A percentile compares a stretch with the other conserved stretches of the same genome.
phyloP scores from a whole-genome alignment of 1,139 yeast species.

The Geotrichum cucujoidarum region DNA sequence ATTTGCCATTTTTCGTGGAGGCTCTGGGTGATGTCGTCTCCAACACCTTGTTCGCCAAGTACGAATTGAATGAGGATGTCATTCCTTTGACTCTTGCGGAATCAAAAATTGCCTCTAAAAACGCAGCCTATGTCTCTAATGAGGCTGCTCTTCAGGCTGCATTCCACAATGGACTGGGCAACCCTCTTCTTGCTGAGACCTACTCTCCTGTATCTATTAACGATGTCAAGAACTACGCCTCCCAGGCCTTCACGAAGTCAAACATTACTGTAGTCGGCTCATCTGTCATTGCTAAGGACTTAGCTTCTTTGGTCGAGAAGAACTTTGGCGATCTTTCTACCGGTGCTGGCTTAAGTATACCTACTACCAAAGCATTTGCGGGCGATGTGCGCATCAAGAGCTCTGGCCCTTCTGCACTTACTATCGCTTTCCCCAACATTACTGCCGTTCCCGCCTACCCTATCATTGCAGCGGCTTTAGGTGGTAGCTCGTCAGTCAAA shows the following conservation, averaged over 20 bases:
- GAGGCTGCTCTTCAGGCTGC: conserved; percentile 79
- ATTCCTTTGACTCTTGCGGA: conserved; percentile 62
- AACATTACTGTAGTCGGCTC: conserved; percentile 68
- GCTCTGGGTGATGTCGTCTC: conserved; percentile 74
- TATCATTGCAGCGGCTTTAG: conserved; percentile 67
- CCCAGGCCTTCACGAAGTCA: conserved; percentile 61
- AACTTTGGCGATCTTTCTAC: conserved; percentile 59
- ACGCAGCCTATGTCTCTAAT: conserved; percentile 57
- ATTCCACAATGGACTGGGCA: conserved; percentile 85
- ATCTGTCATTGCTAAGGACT: conserved; percentile 70
- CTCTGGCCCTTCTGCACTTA: conserved; percentile 62
- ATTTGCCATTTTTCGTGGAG: conserved; percentile 86
- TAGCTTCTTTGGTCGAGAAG: conserved; percentile 60
- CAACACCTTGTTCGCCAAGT: conserved; percentile 63
- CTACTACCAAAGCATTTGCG: conserved; percentile 45
- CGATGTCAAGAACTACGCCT: conserved; percentile 63
- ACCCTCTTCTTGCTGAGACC: conserved; percentile 73
- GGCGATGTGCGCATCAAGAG: conserved; percentile 78
- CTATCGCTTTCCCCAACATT: conserved; percentile 73
- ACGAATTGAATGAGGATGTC: conserved; percentile 78
- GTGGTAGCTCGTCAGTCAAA: conserved; percentile 40
- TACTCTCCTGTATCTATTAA: conserved; percentile 53
- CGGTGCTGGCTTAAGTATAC: conserved; percentile 47
- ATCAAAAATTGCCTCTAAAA: conserved; percentile 47
- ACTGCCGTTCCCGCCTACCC: conserved; percentile 65